Evolutionary conservation across 805 yeast species (phyloP).

Genomic region (Sporopachydermia lactativora): DNA sequence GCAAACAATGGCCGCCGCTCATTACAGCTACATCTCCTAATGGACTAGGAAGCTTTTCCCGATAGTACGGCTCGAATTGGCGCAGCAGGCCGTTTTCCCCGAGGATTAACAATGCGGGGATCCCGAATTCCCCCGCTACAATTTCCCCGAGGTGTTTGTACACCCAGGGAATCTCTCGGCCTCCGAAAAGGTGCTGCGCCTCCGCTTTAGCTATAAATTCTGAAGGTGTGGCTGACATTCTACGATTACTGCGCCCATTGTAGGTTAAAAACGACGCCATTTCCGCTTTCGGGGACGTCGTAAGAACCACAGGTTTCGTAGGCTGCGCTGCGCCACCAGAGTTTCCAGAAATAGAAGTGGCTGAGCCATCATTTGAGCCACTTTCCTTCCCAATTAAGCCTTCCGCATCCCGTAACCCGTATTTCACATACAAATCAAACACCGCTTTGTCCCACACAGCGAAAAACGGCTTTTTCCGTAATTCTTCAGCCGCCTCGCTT

Average conservation of each 20-base stretch:
- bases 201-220: background rate
- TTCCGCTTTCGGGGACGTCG: constrained; percentile 10
- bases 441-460: constrained; percentile 8
- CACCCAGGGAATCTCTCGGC: background rate
- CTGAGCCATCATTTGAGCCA: too few relatives aligned
- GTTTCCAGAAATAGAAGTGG: too few relatives aligned
- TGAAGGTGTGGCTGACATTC: background rate
- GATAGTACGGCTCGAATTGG: background rate
- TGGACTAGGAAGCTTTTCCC: background rate
- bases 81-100: constrained; percentile 4
- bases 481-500: constrained; percentile 6
- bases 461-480: constrained; percentile 5
- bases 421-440: constrained; percentile 7
- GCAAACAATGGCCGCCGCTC: constrained; percentile 5
- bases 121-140: background rate
- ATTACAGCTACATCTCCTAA: constrained; percentile 4
- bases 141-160: background rate
- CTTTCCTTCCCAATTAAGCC: constrained; percentile 7
- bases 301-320: constrained; percentile 9
- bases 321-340: too few relatives aligned
- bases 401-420: constrained; percentile 7
- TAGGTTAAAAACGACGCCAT: constrained; percentile 6
- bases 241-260: background rate
- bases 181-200: background rate
- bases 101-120: constrained; percentile 5